Percentiles rank a stretch among this genome's conserved stretches.
Conservation (phyloP, 164 flowering plant genomes). For the Hamamelis virginiana region DNA sequence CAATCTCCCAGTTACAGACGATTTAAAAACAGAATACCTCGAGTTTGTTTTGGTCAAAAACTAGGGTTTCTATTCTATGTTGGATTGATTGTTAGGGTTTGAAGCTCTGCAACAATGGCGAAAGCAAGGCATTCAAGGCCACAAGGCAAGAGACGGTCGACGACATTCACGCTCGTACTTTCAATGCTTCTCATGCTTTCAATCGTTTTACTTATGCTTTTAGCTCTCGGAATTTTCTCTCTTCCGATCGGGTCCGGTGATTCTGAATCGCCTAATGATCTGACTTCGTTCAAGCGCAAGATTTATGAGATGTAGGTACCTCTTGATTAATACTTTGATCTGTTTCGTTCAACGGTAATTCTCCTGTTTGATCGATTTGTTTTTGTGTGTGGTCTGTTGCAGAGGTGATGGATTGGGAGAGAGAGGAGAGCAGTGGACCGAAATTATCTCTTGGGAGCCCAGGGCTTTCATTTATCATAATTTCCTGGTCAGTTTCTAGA, state of each 20-base stretch:
- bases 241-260: slow-evolving; percentile 39
- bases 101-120: slow-evolving; percentile 24
- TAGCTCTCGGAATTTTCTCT: slow-evolving; percentile 46
- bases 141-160: slow-evolving; percentile 33
- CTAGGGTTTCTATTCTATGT: not conserved
- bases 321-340: not conserved
- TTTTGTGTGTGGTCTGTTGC: slow-evolving; percentile 6
- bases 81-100: not conserved
- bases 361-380: slow-evolving; percentile 5
- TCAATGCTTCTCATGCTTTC: slow-evolving; percentile 43
- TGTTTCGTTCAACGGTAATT: not conserved
- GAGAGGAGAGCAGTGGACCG: slow-evolving; percentile 61
- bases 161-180: slow-evolving; percentile 34
- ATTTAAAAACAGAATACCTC: not conserved
- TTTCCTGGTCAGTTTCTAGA: slow-evolving; percentile 47
- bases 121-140: slow-evolving; percentile 26
- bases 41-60: not conserved
- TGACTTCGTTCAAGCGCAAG: slow-evolving; percentile 32
- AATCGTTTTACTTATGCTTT: slow-evolving; percentile 40
- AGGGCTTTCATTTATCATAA: slow-evolving; percentile 65
- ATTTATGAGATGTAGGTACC: slow-evolving; percentile 24
- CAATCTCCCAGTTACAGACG: not conserved
- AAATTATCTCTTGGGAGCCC: slow-evolving; percentile 68
- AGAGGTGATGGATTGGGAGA: slow-evolving; percentile 35
- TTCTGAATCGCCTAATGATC: slow-evolving; percentile 23